Evolutionary conservation across 1,284 basidiomycete species (phyloP), one percentile per base, ranked within the genome.

Genomic region (Macrocybe sp.): DNA sequence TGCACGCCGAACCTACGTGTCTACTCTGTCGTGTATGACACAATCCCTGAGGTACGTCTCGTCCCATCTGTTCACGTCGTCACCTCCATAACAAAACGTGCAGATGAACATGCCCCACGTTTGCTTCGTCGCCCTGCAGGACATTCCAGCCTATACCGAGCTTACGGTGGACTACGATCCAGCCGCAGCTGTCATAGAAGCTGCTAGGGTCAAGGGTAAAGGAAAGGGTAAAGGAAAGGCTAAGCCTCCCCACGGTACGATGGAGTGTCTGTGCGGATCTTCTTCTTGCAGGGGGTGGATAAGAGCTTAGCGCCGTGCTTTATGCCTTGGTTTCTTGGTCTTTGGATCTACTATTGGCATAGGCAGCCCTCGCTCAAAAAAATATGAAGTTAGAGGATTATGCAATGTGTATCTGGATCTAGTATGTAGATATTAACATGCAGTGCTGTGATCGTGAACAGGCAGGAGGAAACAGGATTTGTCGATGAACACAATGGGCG

Each of bases 101-200:
- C 34, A 83, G 80, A 67, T 70, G 52, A 78, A 83, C 8, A 74
- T 75, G 58, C 79, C 79, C 0, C 82, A 81, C 54, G 66, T 85
- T 37, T 78, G 74, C 1, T 83, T 83, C 48, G 78, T 74, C 1
- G 75, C 82, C 0, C 65, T 59, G 1, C 45, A 62, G 38, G 58
- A 75, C 50, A 79, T 86, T 46, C 65, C 64, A 0, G 68, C 75
- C 0, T 60, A 66, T 32, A 74, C 69, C 2, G 84, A 87, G 51
- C 71, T 85, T 2, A 79, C 78, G 0, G 73, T 85, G 28, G 81
- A 86, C 58, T 86, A 86, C 53, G 66, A 79, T 52, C 81, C 84
- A 12, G 59, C 56, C 16, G 62, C 62, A 6, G 64, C 55, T 22
- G 28, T 32, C 30, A 29, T 42, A 8, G 16, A 45, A 14, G 8